Conservation (phyloP, 2,329 filamentous ascomycete genomes). For the Cyanodermella asteris region DNA sequence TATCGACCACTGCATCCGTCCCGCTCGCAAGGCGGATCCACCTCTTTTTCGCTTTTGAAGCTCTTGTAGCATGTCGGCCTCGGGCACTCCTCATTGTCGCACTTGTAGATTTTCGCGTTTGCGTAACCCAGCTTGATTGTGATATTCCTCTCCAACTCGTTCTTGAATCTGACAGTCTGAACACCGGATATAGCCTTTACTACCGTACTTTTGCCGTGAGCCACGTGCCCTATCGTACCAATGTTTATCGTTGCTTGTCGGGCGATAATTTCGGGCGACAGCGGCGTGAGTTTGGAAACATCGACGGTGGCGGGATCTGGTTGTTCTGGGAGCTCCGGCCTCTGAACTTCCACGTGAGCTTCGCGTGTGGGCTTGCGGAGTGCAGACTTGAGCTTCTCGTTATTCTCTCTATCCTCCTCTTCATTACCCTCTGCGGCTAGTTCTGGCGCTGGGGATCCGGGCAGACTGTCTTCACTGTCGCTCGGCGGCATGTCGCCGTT, state of each 20-base stretch:
- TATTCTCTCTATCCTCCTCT: constrained; percentile 39
- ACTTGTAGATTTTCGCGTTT: constrained; percentile 99
- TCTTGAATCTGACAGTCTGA: constrained; percentile 98
- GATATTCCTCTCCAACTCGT: constrained; percentile 96
- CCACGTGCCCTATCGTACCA: constrained; percentile 93
- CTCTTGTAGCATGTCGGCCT: constrained; percentile 88
- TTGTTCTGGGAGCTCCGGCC: constrained; percentile 60
- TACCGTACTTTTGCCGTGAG: constrained; percentile 95
- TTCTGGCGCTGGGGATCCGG: constrained; percentile 29
- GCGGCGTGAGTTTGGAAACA: constrained; percentile 53
- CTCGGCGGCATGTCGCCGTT: constrained; percentile 31
- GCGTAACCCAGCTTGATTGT: constrained; percentile 99
- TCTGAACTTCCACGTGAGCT: constrained; percentile 33
- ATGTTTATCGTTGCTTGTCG: constrained; percentile 98
- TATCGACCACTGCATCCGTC: constrained; percentile 80
- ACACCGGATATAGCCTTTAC: constrained; percentile 98
- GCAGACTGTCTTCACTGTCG: constrained; percentile 31
- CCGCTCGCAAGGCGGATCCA: constrained; percentile 86
- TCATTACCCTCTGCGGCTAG: constrained; percentile 33
- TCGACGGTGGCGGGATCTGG: constrained; percentile 82
- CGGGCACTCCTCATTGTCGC: constrained; percentile 76
- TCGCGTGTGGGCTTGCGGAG: constrained; percentile 53
- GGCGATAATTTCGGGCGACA: constrained; percentile 92
- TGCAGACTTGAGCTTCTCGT: constrained; percentile 43
- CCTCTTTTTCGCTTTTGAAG: constrained; percentile 97